Evolutionary conservation across 2,329 filamentous ascomycete genomes (phyloP).

Genomic region (Fusarium compactum): DNA sequence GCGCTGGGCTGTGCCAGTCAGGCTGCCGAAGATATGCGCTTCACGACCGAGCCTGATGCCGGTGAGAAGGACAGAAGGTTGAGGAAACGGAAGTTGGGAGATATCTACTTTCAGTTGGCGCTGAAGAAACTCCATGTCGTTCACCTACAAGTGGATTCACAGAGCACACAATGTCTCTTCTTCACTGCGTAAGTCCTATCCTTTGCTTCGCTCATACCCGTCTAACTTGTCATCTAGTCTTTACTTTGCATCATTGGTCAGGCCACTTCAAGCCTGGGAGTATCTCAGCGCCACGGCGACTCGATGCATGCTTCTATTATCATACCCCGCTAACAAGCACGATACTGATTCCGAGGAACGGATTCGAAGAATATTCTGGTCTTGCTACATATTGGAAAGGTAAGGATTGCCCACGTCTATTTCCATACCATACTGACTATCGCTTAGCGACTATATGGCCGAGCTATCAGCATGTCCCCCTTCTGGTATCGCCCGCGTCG

Average conservation of each 20-base stretch:
- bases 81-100: conserved; percentile 53
- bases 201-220: rapidly evolving
- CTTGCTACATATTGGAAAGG: conserved; percentile 67
- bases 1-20: conserved; percentile 62
- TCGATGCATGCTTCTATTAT: conserved; percentile 62
- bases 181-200: conserved; percentile 58
- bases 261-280: conserved; percentile 65
- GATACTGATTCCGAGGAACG: conserved; percentile 59
- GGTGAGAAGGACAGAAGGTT: conserved; percentile 49
- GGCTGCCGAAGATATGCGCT: conserved; percentile 50
- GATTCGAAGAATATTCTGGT: conserved; percentile 65
- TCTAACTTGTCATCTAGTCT: conserved; percentile 40
- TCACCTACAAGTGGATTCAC: conserved; percentile 60
- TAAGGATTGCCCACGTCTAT: neutral
- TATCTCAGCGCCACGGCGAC: conserved; percentile 62
- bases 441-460: conserved; percentile 62
- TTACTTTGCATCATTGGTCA: conserved; percentile 63
- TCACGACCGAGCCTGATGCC: conserved; percentile 23
- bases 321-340: conserved; percentile 55
- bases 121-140: conserved; percentile 60
- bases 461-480: conserved; percentile 64
- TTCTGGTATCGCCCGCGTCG: conserved; percentile 63
- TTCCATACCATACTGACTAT: rapidly evolving
- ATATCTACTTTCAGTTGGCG: conserved; percentile 61
- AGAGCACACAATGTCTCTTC: conserved; percentile 63